Base-by-base conservation (phyloP, 75 land plant species). In the Sequoia sempervirens region DNA sequence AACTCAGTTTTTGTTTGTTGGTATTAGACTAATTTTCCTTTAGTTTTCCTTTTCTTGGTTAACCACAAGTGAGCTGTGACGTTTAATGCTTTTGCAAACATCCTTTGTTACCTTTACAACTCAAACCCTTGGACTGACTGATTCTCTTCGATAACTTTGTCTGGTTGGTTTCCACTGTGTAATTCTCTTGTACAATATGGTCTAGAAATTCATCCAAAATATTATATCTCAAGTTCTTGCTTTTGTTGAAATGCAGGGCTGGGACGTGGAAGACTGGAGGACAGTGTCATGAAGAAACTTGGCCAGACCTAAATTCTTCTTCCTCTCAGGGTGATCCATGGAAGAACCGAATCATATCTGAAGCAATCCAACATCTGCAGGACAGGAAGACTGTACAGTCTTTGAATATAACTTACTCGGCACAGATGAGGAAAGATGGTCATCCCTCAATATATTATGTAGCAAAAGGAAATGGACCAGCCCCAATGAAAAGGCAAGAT, bases 211-310 rank as follows among this genome's bases (percentile, higher is more conserved):
- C 6, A 20, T 6, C 26, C 66, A 5, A 17, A 46, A 46, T 81
- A 70, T 37, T 13, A 18, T 0, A 37, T 13, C 10, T 64, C 14
- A 70, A 36, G 4, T 53, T 81, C 43, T 81, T 61, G 83, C 75
- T 53, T 11, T 8, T 78, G 10, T 40, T 75, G 37, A 75, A 8
- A 23, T 87, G 84, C 92, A 94, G 98, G 82, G 83, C 81, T 40
- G 98, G 98, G 43, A 80, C 91, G 26, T 94, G 98, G 95, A 88
- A 91, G 38, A 76, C 80, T 30, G 93, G 92, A 4, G 96, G 98
- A 2, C 61, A 46, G 14, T 96, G 98, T 68, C 84, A 90, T 43
- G 9, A 47, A 2, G 85, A 85, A 56, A 81, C 38, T 4, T 85
- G 72, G 79, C 98, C 99, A n/a, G 87, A 87, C 66, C 86, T 84